phyloP scores from a whole-genome alignment of 352 stramenopile genomes.

The Phytophthora megakarya region DNA sequence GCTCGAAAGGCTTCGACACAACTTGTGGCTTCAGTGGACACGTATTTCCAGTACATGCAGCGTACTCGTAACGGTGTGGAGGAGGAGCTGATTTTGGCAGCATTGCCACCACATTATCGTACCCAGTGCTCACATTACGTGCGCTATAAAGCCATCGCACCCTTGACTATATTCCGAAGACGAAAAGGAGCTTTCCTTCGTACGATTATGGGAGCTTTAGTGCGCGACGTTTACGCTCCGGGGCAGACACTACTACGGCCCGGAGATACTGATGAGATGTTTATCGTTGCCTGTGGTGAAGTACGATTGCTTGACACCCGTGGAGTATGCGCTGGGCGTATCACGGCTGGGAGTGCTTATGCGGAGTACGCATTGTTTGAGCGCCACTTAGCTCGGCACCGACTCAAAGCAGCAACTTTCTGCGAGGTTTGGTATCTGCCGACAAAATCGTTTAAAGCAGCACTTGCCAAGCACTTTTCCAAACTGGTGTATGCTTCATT shows the following conservation, averaged over 20 bases:
- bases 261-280: conserved; percentile 54
- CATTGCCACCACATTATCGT: conserved; percentile 56
- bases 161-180: conserved; percentile 54
- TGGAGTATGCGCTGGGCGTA: conserved; percentile 18
- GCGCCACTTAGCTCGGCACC: conserved; percentile 37
- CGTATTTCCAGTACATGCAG: conserved; percentile 82
- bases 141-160: conserved; percentile 50
- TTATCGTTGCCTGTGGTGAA: conserved; percentile 55
- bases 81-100: conserved; percentile 52
- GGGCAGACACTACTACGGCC: conserved; percentile 37
- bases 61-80: conserved; percentile 61
- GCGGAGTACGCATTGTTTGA: conserved; percentile 59
- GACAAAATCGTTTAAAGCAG: conserved; percentile 42
- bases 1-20: conserved; percentile 42
- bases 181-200: conserved; percentile 54
- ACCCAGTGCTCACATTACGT: conserved; percentile 57
- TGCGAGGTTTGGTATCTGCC: conserved; percentile 57
- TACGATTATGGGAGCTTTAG: conserved; percentile 48
- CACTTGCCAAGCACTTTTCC: conserved; percentile 60
- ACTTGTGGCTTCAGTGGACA: conserved; percentile 40
- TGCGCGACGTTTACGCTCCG: conserved; percentile 58
- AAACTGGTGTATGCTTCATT: conserved; percentile 56
- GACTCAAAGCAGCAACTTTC: conserved; percentile 46
- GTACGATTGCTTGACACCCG: conserved; percentile 41
- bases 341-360: conserved; percentile 45